A percentile compares a stretch with the other conserved stretches of the same genome.
Conservation (phyloP, 2,329 filamentous ascomycete species). For the Alternaria arbusti region DNA sequence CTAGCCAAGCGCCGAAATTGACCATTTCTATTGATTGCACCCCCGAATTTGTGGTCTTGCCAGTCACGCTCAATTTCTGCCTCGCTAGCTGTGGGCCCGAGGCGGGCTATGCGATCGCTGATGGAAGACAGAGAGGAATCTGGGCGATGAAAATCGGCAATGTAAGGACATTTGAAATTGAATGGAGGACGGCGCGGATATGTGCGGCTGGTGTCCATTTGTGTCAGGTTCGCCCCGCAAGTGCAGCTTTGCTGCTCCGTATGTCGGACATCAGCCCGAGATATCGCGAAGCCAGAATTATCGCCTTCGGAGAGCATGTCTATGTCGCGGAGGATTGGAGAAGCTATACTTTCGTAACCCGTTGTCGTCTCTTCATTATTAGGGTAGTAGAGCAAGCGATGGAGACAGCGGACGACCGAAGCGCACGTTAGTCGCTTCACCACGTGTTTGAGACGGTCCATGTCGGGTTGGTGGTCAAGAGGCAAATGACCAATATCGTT, state of each 20-base stretch:
- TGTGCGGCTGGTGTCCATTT: neutral
- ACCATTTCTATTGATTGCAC: neutral
- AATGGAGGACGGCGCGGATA: neutral
- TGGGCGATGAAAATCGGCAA: neutral
- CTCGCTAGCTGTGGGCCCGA: neutral
- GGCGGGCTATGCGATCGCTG: neutral
- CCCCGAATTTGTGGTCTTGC: neutral
- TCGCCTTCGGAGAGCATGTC: neutral
- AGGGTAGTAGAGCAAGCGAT: neutral
- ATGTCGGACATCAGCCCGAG: neutral
- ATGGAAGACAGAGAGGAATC: neutral
- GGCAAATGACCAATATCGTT: neutral
- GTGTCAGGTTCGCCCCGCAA: neutral
- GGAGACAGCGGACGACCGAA: neutral
- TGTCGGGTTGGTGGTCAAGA: neutral
- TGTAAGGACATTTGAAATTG: neutral
- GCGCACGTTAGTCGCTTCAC: neutral
- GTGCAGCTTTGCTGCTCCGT: neutral
- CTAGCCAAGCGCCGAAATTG: neutral
- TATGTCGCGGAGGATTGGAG: neutral
- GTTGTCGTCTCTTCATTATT: neutral
- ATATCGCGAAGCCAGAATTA: neutral
- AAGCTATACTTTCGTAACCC: neutral
- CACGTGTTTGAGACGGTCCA: neutral
- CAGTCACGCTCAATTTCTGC: neutral